Base-by-base conservation (phyloP, 1,139 yeast genomes). In the Candida sojae region DNA sequence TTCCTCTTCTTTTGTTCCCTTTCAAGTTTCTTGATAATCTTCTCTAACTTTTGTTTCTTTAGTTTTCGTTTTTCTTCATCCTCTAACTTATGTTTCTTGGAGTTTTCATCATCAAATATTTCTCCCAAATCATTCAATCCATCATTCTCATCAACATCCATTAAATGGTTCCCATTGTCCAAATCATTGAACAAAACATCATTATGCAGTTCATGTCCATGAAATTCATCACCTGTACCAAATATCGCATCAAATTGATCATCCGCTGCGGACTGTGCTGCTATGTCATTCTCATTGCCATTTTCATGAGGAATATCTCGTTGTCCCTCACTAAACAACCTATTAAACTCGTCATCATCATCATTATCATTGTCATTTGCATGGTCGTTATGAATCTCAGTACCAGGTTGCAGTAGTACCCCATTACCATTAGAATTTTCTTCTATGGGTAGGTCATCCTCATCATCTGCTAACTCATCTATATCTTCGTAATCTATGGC, bases 401-500 rank as follows among this genome's bases (percentile, higher is more conserved):
- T 17, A 17, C 21, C 21, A 12, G 13, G 23, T 25, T 35, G 39
- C 39, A 11, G 39, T 35, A 35, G 39, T 35, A 35, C 7, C 10
- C 25, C 28, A 7, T 35, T 12, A 11, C 54, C 53, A 47, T 52
- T 34, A 25, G 50, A 21, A 30, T 44, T 61, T 30, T 69, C 78
- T 49, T 77, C 83, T n/a, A 69, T 76, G 0, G 79, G 76, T 6
- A 71, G 54, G 23, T 59, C 89, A 11, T 40, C 43, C 23, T 40
- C 43, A 47, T 90, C 97, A n/a, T 75, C 98, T 0, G 98, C 98
- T 48, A 93, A 73, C 64, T 92, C 97, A 57, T 92, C 98, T 55
- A 89, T 96, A 62, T 90, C 97, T 60, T 90, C 97, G 63, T 88
- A 93, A 66, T 93, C 98, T 40, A 91, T 73, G n/a, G 99, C 98